Evolutionary conservation across 1,284 basidiomycete species (phyloP), one percentile per base, ranked within the genome.

Genomic region (Rhodotorula sp.): DNA sequence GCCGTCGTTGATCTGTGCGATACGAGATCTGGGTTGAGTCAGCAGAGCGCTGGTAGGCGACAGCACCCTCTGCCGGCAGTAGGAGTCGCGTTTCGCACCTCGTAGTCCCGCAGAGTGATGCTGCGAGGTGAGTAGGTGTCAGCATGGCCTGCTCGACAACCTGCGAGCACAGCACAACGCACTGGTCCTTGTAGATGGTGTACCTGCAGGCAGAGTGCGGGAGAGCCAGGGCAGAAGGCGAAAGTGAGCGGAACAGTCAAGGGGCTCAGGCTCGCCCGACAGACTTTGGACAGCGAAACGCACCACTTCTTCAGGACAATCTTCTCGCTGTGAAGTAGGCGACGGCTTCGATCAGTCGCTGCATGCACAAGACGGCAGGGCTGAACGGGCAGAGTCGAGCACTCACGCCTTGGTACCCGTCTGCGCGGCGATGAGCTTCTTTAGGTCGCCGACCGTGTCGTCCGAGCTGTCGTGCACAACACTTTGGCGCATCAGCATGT

Each of bases 251-350:
- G 12, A 41, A n/a, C 25, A 23, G 13, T 52, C 60, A 42, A 2
- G 48, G 44, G 10, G 34, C 2, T 34, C 17, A 7, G 46, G 27
- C 41, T 23, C 8, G 0, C 19, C 41, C n/a, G 17, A 41, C 27
- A 16, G 9, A 13, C 0, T 10, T 1, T 12, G 7, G 27, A 21
- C 13, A 45, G 1, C 16, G 53, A 3, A 52, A 82, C 89, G 72
- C 74, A 90, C 94, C 94, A 97, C 87, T 98, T 98, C 88, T 97
- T 99, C 66, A 99, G 84, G 79, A 90, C 87, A 73, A 99, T 97
- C 87, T 98, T 95, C 57, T 83, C 83, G 14, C 83, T 80, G 79
- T 34, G 1, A 10, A 17, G n/a, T 8, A 54, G 27, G 1, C 7
- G 23, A 14, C 10, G n/a, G 41, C 58, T 45, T 23, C n/a, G 0